Evolutionary conservation across 1,284 basidiomycete genomes (phyloP).

Genomic region (Apiotrichum mycotoxinovorans): DNA sequence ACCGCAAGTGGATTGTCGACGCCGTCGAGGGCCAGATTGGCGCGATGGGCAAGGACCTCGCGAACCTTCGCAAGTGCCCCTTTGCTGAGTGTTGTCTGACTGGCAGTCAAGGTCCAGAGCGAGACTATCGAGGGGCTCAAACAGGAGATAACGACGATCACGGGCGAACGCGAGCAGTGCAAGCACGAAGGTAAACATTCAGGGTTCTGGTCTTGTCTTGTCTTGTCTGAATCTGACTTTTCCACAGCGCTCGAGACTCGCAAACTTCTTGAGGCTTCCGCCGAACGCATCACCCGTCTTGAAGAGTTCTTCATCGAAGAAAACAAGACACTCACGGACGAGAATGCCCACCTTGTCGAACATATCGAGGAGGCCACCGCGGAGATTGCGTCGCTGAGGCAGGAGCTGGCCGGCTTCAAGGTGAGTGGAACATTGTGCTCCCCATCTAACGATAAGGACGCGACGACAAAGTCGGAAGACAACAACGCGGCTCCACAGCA

Average conservation of each 20-base stretch:
- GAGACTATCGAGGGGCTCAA: not conserved
- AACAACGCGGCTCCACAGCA: not conserved
- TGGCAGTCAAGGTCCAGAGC: not conserved
- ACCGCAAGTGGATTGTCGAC: not conserved
- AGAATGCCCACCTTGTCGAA: not conserved
- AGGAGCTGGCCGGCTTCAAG: not conserved
- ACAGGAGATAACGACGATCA: not conserved
- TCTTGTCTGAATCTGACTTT: not conserved
- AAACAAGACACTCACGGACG: not conserved
- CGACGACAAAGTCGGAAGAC: not conserved
- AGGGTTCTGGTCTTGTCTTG: not conserved
- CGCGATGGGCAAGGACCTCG: not conserved
- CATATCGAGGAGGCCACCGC: not conserved
- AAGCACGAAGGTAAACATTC: not conserved
- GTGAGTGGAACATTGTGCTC: not conserved
- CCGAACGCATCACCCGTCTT: not conserved
- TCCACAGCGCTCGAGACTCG: not conserved
- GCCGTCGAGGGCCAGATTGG: not conserved
- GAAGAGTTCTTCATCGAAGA: not conserved
- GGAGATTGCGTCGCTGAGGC: not conserved
- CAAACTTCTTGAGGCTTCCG: not conserved
- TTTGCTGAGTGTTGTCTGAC: not conserved
- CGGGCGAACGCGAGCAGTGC: not conserved
- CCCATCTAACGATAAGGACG: not conserved
- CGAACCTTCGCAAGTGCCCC: not conserved